These are phyloP conservation scores for Blastobotrys indianensis DNA, from an alignment of 1,139 yeast genomes.

Conservation along the genomic window DNA sequence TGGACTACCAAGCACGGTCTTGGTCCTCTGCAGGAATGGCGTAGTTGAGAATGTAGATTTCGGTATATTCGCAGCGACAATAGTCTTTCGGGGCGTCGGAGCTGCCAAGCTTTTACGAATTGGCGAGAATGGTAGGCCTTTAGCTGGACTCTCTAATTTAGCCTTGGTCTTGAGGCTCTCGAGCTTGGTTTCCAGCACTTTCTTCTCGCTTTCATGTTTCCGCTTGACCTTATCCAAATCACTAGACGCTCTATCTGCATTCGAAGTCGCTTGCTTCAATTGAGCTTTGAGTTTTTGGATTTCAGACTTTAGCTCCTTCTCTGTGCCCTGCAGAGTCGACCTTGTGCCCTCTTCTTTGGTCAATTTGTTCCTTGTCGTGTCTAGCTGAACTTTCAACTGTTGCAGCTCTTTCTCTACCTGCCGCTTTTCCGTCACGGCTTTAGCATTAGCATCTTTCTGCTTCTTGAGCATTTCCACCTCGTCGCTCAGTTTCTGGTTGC, in stretches of 20 bases:
- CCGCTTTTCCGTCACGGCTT: constrained; percentile 12
- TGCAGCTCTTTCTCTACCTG: constrained; percentile 14
- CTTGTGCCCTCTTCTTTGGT: constrained; percentile 14
- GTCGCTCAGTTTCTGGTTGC: constrained; percentile 11
- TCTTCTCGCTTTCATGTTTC: constrained; percentile 18
- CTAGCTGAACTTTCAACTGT: constrained; percentile 12
- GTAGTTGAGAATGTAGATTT: constrained; percentile 15
- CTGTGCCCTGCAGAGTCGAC: constrained; percentile 8
- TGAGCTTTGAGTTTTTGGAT: constrained; percentile 17
- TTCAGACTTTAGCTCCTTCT: constrained; percentile 17
- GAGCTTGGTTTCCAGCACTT: constrained; percentile 19
- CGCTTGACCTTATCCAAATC: constrained; percentile 18
- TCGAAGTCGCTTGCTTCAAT: constrained; percentile 14
- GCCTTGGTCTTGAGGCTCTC: constrained; percentile 18
- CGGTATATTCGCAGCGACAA: neutral
- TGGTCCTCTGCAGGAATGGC: constrained; percentile 12
- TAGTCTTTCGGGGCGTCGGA: too few species aligned
- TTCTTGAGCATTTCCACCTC: constrained; percentile 13
- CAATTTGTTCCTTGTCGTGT: constrained; percentile 12
- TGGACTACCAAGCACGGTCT: too few species aligned
- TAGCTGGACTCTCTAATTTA: constrained; percentile 6
- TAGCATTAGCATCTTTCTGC: constrained; percentile 9
- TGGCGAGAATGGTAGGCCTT: too few species aligned
- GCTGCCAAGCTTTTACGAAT: too few species aligned
- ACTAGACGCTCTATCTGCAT: constrained; percentile 16